Percentiles rank a stretch among this genome's conserved stretches.
These are phyloP conservation scores for Nitzschia sp. DNA, from an alignment of 108 stramenopile species.

Conservation along the genomic window DNA sequence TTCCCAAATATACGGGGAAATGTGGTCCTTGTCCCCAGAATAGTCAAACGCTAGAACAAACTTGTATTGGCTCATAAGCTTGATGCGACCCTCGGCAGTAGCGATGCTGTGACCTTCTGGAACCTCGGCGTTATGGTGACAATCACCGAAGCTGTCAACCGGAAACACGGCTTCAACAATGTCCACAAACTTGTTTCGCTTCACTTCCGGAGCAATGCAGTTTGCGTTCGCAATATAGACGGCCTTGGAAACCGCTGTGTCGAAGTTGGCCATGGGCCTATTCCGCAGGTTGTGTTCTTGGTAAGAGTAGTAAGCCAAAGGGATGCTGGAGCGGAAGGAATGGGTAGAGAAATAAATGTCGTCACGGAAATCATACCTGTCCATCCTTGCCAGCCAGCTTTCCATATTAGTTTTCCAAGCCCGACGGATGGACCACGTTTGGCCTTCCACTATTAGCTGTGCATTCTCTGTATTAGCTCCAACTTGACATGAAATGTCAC, in stretches of 20 bases:
- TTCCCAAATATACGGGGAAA: slow-evolving; percentile 70
- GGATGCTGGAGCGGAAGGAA: slow-evolving; percentile 45
- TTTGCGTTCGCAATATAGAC: slow-evolving; percentile 34
- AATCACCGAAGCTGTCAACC: slow-evolving; percentile 35
- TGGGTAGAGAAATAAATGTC: slow-evolving; percentile 47
- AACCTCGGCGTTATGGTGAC: slow-evolving; percentile 46
- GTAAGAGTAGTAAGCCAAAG: slow-evolving; percentile 26
- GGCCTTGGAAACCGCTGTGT: slow-evolving; percentile 28
- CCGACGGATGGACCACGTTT: slow-evolving; percentile 36
- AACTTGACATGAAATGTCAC: slow-evolving; percentile 40
- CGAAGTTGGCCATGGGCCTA: slow-evolving; percentile 34
- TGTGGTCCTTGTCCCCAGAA: slow-evolving; percentile 54
- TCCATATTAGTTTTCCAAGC: slow-evolving; percentile 14
- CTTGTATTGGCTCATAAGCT: slow-evolving; percentile 50
- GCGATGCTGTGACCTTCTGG: slow-evolving; percentile 31
- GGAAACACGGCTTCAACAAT: slow-evolving; percentile 19
- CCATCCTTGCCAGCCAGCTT: slow-evolving; percentile 25
- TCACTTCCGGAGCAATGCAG: slow-evolving; percentile 22
- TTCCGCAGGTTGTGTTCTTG: slow-evolving; percentile 31
- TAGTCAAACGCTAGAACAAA: slow-evolving; percentile 70
- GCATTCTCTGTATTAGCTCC: too few relatives aligned
- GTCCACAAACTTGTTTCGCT: slow-evolving; percentile 38
- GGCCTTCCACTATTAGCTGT: slow-evolving; percentile 30
- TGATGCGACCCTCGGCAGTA: slow-evolving; percentile 39
- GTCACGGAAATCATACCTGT: slow-evolving; percentile 27